phyloP scores from a whole-genome alignment of 2,329 filamentous ascomycete genomes.

The Hypoxylon sp. region DNA sequence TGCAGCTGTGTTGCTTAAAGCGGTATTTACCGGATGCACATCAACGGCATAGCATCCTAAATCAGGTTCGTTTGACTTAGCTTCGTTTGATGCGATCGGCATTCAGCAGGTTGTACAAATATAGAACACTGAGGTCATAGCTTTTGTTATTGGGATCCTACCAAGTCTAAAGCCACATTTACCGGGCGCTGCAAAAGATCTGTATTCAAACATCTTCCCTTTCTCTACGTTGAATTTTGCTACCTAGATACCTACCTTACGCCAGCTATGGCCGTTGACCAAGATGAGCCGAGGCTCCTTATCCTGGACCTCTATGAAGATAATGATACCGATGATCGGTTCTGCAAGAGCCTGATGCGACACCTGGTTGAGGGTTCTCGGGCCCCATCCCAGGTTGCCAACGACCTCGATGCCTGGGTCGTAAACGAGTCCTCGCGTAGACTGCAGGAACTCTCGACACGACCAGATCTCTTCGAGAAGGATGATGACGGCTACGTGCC shows the following conservation, averaged over 20 bases:
- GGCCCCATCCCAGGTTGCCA: constrained; percentile 13
- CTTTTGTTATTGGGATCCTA: neutral
- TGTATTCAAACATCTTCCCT: neutral
- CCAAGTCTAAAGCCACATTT: neutral
- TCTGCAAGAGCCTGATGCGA: constrained; percentile 24
- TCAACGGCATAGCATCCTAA: neutral
- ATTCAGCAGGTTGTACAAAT: neutral
- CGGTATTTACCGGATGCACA: neutral
- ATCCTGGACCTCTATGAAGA: constrained; percentile 26
- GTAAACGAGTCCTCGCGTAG: constrained; percentile 25
- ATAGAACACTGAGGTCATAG: neutral
- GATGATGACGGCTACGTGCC: constrained; percentile 14
- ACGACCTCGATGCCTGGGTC: constrained; percentile 35
- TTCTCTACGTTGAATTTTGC: neutral
- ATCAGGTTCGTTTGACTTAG: neutral
- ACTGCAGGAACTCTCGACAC: constrained; percentile 16
- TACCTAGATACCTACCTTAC: neutral
- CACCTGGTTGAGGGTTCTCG: constrained; percentile 29
- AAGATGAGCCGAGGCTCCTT: constrained; percentile 21
- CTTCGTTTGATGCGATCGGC: neutral
- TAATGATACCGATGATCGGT: constrained; percentile 19
- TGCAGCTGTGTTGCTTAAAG: neutral
- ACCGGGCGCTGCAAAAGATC: neutral
- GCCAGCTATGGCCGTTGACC: constrained; percentile 19
- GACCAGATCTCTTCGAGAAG: constrained; percentile 25